Evolutionary conservation across 768 basidiomycete species (phyloP).

Genomic region (Trametes villosa): DNA sequence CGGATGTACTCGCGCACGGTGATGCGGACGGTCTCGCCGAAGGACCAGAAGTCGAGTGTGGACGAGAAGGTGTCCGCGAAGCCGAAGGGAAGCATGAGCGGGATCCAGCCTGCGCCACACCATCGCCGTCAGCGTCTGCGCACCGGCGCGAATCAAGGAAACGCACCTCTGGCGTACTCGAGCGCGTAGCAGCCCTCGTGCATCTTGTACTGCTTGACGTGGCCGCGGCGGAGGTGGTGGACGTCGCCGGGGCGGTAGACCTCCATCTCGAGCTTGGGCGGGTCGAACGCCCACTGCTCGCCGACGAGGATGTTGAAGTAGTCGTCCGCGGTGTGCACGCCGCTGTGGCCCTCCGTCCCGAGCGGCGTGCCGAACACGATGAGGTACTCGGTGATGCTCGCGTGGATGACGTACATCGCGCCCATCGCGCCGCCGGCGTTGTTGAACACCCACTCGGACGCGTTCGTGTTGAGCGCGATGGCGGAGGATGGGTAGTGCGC

Average conservation of each 20-base stretch:
- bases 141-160: too few relatives aligned
- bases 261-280: conserved; percentile 86
- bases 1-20: conserved; percentile 82
- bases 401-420: conserved; percentile 97
- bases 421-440: conserved; percentile 99
- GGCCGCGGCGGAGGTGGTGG: conserved; percentile 81
- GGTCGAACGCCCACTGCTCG: conserved; percentile 91
- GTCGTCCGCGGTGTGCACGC: conserved; percentile 94
- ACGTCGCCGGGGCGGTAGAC: conserved; percentile 83
- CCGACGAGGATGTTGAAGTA: conserved; percentile 96
- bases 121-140: background rate
- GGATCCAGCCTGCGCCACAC: conserved; percentile 85
- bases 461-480: conserved; percentile 58
- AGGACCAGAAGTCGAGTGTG: conserved; percentile 83
- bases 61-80: conserved; percentile 84
- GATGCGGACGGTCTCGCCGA: conserved; percentile 77
- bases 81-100: conserved; percentile 94
- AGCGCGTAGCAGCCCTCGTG: conserved; percentile 94
- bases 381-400: conserved; percentile 94
- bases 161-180: conserved; percentile 89
- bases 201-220: conserved; percentile 97
- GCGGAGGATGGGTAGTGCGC: conserved; percentile 63
- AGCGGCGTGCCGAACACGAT: conserved; percentile 96
- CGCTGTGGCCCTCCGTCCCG: conserved; percentile 96
- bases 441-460: conserved; percentile 91